Base-by-base conservation (phyloP, 1,284 basidiomycete genomes). In the Somion occarium region DNA sequence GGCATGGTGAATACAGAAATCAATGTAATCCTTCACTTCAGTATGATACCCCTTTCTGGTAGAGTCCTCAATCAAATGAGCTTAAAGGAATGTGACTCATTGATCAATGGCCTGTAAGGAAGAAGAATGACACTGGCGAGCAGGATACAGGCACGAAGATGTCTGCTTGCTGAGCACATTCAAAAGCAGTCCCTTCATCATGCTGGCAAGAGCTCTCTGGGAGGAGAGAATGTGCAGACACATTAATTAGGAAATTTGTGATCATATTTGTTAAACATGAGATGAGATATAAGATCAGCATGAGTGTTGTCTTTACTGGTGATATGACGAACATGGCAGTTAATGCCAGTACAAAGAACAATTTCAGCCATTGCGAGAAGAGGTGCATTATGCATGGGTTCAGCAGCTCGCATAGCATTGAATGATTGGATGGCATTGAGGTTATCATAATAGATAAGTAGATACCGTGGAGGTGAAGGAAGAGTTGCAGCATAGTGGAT, bases 361-460 rank as follows among this genome's bases (percentile, higher is more conserved):
- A 57, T 46, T 23, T 69, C 60, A 1, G 64, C 59, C 0, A 64
- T 55, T 2, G 37, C 38, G 0, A 60, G 55, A 0, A 75, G 58
- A 9, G 75, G 58, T 9, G 74, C 53, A 0, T 41, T 20, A 51
- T 72, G 71, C 48, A 67, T 72, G 0, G n/a, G 4, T 0, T 62
- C 64, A 0, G 13, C 3, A 0, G 62, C 61, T 1, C 54, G 46
- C 3, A 74, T 49, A 0, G 65, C 55, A 47, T 62, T 55, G 55
- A 74, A 75, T 4, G 73, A 64, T 22, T 64, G 50, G 2, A 71
- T 66, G 0, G 63, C 64, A 55, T 70, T 68, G 0, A 46, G 22
- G 52, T 65, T 73, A 52, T 75, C 69, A 1, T 68, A 57, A 37
- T 49, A 63, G 2, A 69, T 56, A 1, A 52, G 50, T 3, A 66